Percentiles rank a stretch among this genome's conserved stretches.
These are phyloP conservation scores for Talaromyces sp. DNA, from an alignment of 2,329 filamentous ascomycete genomes.

Conservation along the genomic window DNA sequence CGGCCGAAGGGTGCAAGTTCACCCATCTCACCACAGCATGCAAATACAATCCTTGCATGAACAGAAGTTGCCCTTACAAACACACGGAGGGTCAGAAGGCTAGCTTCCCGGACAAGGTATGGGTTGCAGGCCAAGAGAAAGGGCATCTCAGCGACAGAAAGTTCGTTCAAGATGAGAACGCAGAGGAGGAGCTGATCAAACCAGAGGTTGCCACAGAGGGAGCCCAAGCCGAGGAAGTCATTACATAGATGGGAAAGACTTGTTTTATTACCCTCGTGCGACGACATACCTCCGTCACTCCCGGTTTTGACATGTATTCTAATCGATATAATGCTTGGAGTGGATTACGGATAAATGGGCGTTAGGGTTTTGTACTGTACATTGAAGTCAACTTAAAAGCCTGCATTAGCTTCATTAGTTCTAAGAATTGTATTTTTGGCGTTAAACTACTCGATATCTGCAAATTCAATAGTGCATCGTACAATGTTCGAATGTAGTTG, in stretches of 20 bases:
- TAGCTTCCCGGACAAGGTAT: slow-evolving; percentile 81
- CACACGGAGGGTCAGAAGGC: slow-evolving; percentile 88
- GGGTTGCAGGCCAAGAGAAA: slow-evolving; percentile 61
- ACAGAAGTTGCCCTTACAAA: slow-evolving; percentile 80
- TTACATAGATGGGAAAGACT: slow-evolving; percentile 20
- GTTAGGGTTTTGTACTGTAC: slow-evolving; percentile 1
- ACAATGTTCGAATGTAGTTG: too few relatives aligned
- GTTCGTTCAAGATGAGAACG: slow-evolving; percentile 65
- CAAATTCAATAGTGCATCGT: too few relatives aligned
- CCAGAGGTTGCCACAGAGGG: slow-evolving; percentile 42
- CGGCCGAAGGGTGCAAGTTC: slow-evolving; percentile 76
- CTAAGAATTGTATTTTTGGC: not conserved
- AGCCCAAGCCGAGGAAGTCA: slow-evolving; percentile 26
- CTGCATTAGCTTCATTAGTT: not conserved
- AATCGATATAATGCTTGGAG: slow-evolving; percentile 7
- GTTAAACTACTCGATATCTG: too few relatives aligned
- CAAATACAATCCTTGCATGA: slow-evolving; percentile 87
- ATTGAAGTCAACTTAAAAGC: not conserved
- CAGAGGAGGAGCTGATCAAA: slow-evolving; percentile 66
- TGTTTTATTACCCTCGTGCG: not conserved
- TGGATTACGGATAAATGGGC: slow-evolving; percentile 1
- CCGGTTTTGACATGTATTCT: slow-evolving; percentile 9
- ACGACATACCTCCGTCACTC: not conserved
- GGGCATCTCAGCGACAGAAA: slow-evolving; percentile 81
- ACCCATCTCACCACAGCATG: slow-evolving; percentile 80